Evolutionary conservation across 2,329 filamentous ascomycete genomes (phyloP).

Genomic region (Penicillium sp.): DNA sequence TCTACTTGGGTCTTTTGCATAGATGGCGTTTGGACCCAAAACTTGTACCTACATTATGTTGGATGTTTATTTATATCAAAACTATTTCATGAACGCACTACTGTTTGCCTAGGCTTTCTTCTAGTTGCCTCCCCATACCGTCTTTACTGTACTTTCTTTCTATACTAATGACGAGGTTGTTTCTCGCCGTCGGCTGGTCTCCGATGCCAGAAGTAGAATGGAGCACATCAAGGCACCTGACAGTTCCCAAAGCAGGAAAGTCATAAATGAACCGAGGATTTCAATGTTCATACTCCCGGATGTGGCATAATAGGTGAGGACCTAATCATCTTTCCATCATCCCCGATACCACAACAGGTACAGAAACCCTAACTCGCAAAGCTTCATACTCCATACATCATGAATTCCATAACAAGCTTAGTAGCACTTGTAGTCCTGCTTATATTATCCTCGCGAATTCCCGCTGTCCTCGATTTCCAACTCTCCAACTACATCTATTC

Average conservation of each 20-base stretch:
- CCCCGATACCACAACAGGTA: not conserved
- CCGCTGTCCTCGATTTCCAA: not conserved
- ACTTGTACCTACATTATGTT: constrained; percentile 12
- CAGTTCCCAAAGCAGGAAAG: not conserved
- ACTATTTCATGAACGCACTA: not conserved
- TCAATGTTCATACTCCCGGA: not conserved
- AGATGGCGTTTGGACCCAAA: constrained; percentile 27
- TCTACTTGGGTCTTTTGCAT: constrained; percentile 21
- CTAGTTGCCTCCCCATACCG: not conserved
- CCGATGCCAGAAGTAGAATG: not conserved
- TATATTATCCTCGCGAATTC: not conserved
- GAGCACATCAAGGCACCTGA: not conserved
- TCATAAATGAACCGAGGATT: not conserved
- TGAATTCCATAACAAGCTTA: not conserved
- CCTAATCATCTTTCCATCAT: not conserved
- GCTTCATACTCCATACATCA: not conserved
- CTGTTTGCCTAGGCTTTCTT: not conserved
- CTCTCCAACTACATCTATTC: not conserved
- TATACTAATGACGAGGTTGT: too few relatives aligned
- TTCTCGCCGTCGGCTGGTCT: not conserved
- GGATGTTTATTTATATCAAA: constrained; percentile 4
- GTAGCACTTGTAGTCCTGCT: not conserved
- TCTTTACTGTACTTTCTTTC: not conserved
- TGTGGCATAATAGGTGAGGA: not conserved
- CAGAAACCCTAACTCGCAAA: not conserved